Conservation (phyloP, 345 rosid genomes). For the Dipteronia sinensis region DNA sequence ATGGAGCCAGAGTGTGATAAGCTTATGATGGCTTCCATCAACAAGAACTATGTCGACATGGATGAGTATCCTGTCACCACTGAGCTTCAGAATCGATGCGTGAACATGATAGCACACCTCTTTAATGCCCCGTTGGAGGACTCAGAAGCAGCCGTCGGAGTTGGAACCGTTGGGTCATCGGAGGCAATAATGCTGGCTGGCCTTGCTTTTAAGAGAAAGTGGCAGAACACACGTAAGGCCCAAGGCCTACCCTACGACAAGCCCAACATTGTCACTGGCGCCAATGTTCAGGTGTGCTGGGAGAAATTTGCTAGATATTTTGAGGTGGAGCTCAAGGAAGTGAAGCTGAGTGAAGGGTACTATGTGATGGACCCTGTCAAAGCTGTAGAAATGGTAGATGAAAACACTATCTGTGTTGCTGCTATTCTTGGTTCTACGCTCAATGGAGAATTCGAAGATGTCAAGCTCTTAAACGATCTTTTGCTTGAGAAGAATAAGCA, state of each 20-base stretch:
- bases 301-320: constrained; percentile 13
- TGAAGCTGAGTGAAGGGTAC: constrained; percentile 3
- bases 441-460: constrained; percentile 49
- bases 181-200: constrained; percentile 50
- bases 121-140: constrained; percentile 45
- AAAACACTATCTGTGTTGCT: constrained; percentile 36
- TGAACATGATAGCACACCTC: constrained; percentile 45
- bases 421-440: constrained; percentile 35
- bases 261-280: constrained; percentile 10
- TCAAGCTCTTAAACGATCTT: constrained; percentile 39
- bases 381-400: constrained; percentile 45
- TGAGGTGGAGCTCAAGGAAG: constrained; percentile 14
- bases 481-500: constrained; percentile 30
- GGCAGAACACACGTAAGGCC: constrained; percentile 42
- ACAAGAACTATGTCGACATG: background rate
- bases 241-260: constrained; percentile 30
- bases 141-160: constrained; percentile 37
- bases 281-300: constrained; percentile 12
- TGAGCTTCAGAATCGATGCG: constrained; percentile 47
- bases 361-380: constrained; percentile 40
- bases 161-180: constrained; percentile 43
- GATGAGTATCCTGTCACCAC: constrained; percentile 42
- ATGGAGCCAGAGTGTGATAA: constrained; percentile 49
- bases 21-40: constrained; percentile 38
- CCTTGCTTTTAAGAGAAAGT: constrained; percentile 41